Conservation (phyloP, 495 filamentous ascomycete genomes). For the Annulohypoxylon maeteangense region DNA sequence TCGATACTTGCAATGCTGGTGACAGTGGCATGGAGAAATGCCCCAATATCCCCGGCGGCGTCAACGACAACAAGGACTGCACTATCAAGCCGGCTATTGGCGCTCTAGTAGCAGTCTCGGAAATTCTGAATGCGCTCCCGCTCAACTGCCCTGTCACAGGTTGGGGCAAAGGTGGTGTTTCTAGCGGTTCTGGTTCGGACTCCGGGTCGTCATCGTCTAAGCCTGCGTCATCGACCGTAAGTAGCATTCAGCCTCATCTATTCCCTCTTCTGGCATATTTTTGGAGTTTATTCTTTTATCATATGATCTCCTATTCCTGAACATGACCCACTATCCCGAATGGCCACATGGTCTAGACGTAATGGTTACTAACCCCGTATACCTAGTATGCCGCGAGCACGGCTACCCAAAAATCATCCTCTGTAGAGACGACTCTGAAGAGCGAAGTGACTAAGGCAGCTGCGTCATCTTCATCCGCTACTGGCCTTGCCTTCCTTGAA, state of each 20-base stretch:
- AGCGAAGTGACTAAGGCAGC: neutral
- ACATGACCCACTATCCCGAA: neutral
- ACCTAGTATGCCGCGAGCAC: constrained; percentile 20
- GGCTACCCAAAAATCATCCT: neutral
- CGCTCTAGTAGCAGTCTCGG: constrained; percentile 43
- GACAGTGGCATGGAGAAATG: constrained; percentile 66
- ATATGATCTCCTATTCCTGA: neutral
- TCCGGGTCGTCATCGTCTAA: constrained; percentile 13
- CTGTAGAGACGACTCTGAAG: constrained; percentile 8
- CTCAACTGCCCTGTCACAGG: constrained; percentile 66
- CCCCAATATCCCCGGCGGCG: constrained; percentile 56
- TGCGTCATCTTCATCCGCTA: constrained; percentile 3
- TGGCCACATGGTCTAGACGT: neutral
- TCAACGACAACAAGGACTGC: constrained; percentile 59
- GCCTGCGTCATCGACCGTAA: constrained; percentile 23
- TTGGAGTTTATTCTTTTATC: constrained; percentile 10
- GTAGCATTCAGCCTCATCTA: constrained; percentile 22
- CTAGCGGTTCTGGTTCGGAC: constrained; percentile 35
- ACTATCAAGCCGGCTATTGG: constrained; percentile 57
- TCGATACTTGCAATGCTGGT: constrained; percentile 68
- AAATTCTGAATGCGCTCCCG: constrained; percentile 59
- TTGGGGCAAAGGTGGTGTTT: constrained; percentile 51
- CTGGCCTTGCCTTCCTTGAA: constrained; percentile 30
- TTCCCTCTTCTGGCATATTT: constrained; percentile 13
- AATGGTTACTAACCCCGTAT: constrained; percentile 21